These are phyloP conservation scores for Eimeria brunetti DNA, from an alignment of 169 alveolate species.

Conservation along the genomic window DNA sequence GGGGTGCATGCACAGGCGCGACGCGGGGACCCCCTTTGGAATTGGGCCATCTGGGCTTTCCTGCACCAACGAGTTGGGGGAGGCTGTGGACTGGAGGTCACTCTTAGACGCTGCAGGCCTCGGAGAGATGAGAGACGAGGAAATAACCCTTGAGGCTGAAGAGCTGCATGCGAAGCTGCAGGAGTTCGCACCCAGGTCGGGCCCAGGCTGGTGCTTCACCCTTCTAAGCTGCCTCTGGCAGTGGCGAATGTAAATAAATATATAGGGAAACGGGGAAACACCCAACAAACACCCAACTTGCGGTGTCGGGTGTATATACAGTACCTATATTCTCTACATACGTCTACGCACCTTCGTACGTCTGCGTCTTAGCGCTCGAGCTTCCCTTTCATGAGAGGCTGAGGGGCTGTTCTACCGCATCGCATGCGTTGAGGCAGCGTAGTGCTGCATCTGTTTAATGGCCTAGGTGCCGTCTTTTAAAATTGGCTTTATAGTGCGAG, in stretches of 20 bases:
- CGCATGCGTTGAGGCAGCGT: neutral
- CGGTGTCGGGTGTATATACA: neutral
- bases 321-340: neutral
- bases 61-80: slow-evolving; percentile 14
- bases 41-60: neutral
- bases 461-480: neutral
- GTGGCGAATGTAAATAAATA: slow-evolving; percentile 41
- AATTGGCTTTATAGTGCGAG: neutral
- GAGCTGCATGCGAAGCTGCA: slow-evolving; percentile 60
- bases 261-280: neutral
- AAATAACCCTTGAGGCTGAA: slow-evolving; percentile 57
- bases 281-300: neutral
- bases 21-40: neutral
- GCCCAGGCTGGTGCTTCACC: slow-evolving; percentile 48
- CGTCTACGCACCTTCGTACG: neutral
- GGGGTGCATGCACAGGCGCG: neutral
- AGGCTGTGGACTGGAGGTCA: slow-evolving; percentile 56
- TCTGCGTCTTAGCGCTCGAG: neutral
- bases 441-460: neutral
- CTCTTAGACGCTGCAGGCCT: slow-evolving; percentile 58
- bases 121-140: slow-evolving; percentile 42
- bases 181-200: slow-evolving; percentile 40
- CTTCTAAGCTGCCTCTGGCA: slow-evolving; percentile 60
- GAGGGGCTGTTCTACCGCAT: neutral
- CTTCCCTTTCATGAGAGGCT: neutral